These are phyloP conservation scores for Exobasidium cylindrosporum DNA, from an alignment of 1,284 basidiomycete genomes.

Conservation along the genomic window DNA sequence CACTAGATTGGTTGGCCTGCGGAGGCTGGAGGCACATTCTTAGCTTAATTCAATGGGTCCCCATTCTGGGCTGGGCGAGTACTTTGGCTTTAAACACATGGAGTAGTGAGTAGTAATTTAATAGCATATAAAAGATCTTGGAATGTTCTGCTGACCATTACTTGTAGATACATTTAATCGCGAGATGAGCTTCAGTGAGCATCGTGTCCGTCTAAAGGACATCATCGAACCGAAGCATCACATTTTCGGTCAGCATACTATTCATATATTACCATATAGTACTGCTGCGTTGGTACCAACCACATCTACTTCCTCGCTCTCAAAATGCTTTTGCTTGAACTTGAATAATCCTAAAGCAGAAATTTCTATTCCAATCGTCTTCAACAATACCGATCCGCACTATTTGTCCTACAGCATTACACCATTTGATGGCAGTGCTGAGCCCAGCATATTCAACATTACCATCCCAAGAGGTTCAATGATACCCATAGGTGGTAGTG, in stretches of 20 bases:
- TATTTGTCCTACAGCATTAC: conserved; percentile 73
- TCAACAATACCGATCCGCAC: conserved; percentile 84
- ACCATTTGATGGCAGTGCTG: conserved; percentile 63
- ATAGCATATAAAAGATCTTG: not conserved
- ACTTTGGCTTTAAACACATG: not conserved
- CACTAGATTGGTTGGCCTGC: conserved; percentile 9
- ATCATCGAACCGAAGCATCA: conserved; percentile 59
- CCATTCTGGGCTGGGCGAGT: conserved; percentile 9
- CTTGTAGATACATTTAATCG: conserved; percentile 13
- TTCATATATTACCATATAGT: conserved; percentile 75
- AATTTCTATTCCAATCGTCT: conserved; percentile 72
- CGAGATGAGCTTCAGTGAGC: conserved; percentile 55
- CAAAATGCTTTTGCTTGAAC: conserved; percentile 64
- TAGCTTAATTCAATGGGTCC: not conserved
- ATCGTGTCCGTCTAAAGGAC: conserved; percentile 55
- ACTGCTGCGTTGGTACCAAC: conserved; percentile 78
- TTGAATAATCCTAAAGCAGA: conserved; percentile 60
- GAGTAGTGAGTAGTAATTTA: not conserved
- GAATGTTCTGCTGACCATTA: too few species aligned
- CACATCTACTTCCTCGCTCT: conserved; percentile 12
- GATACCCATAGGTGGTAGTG: not conserved
- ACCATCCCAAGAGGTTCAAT: conserved; percentile 20
- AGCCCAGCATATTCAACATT: conserved; percentile 68
- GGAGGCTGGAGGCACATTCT: conserved; percentile 16
- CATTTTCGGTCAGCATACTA: conserved; percentile 81